phyloP scores from a whole-genome alignment of 2,329 filamentous ascomycete genomes.

The Colletotrichum truncatum region DNA sequence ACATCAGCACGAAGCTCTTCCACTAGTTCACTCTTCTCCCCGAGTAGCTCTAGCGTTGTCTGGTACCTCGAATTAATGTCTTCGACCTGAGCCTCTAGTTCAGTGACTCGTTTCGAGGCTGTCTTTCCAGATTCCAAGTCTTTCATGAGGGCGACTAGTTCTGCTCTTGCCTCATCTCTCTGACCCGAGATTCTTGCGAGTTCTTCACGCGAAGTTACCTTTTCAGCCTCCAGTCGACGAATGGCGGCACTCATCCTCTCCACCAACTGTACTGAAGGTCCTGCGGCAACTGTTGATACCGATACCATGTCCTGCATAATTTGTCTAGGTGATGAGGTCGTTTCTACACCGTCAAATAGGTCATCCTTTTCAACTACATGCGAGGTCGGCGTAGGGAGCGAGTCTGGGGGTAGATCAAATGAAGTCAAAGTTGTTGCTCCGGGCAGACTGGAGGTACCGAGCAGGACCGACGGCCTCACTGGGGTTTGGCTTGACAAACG shows the following conservation, averaged over 20 bases:
- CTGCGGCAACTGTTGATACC: conserved; percentile 87
- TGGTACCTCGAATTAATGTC: conserved; percentile 83
- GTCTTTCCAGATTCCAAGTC: conserved; percentile 78
- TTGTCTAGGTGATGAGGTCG: conserved; percentile 70
- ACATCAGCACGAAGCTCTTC: conserved; percentile 92
- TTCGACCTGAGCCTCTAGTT: conserved; percentile 73
- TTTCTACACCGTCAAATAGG: conserved; percentile 62
- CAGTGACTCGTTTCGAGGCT: conserved; percentile 66
- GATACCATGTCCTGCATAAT: conserved; percentile 87
- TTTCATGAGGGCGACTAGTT: conserved; percentile 91
- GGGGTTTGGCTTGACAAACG: conserved; percentile 61
- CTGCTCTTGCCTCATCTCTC: conserved; percentile 88
- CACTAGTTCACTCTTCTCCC: conserved; percentile 95
- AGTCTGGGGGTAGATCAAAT: conserved; percentile 50
- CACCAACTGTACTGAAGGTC: conserved; percentile 92
- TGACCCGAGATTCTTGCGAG: conserved; percentile 82
- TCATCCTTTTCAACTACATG: conserved; percentile 58
- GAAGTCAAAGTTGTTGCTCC: conserved; percentile 55
- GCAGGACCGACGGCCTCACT: conserved; percentile 49
- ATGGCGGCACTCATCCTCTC: conserved; percentile 96
- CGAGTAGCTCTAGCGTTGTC: conserved; percentile 91
- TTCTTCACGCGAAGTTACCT: conserved; percentile 89
- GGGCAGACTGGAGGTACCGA: conserved; percentile 45
- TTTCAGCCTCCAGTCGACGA: conserved; percentile 89
- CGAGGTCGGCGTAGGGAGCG: conserved; percentile 49